Conservation (phyloP, 139 green algal species). For the Chlamydomonas sp. region DNA sequence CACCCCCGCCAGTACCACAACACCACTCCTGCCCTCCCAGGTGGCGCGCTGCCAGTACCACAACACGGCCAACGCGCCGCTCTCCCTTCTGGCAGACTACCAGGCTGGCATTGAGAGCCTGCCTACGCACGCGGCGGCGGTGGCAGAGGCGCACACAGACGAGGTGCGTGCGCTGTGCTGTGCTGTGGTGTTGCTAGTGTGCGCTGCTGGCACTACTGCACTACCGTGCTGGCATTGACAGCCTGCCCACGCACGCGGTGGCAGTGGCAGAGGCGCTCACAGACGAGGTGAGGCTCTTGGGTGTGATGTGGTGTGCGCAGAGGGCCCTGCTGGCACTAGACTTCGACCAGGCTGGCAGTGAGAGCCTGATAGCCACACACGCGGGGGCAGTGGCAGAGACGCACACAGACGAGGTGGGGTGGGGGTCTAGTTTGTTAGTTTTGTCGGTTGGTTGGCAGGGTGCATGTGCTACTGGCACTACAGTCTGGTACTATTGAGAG, state of each 20-base stretch:
- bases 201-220: conserved; percentile 25
- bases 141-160: background rate
- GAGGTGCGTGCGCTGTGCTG: conserved; percentile 2
- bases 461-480: background rate
- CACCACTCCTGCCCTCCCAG: too few species aligned
- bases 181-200: background rate
- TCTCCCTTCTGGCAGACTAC: conserved; percentile 70
- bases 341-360: conserved; percentile 58
- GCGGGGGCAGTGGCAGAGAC: conserved; percentile 10
- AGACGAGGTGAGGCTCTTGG: conserved; percentile 1
- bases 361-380: conserved; percentile 59
- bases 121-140: conserved; percentile 39
- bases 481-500: conserved; percentile 51
- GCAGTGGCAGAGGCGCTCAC: background rate
- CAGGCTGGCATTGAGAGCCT: conserved; percentile 62
- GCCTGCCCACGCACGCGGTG: conserved; percentile 52
- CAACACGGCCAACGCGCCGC: conserved; percentile 37
- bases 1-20: too few species aligned
- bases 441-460: background rate
- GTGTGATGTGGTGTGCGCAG: background rate
- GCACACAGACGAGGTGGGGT: background rate
- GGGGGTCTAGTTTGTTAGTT: background rate
- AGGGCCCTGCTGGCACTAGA: background rate
- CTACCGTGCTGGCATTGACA: conserved; percentile 62
- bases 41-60: conserved; percentile 56